Conservation (phyloP, 257 asterid species). For the Solanum pennellii region DNA sequence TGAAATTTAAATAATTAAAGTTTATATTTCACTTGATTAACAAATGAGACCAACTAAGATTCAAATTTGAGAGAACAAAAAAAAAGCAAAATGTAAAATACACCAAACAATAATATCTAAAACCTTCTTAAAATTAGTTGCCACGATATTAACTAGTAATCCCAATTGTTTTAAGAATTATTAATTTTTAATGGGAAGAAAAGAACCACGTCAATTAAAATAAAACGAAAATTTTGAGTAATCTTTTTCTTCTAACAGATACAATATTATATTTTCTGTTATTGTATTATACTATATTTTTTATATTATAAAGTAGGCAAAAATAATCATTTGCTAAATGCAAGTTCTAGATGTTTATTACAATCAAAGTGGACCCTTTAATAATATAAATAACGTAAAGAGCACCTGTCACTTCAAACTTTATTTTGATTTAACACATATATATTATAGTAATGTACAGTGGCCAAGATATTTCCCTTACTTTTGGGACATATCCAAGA, state of each 20-base stretch:
- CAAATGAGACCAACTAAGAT: no score
- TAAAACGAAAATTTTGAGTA: neutral
- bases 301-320: neutral
- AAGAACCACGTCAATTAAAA: neutral
- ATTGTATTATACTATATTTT: neutral
- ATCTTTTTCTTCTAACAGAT: neutral
- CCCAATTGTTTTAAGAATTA: neutral
- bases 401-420: neutral
- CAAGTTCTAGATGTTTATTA: constrained; percentile 6
- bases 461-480: neutral
- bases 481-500: neutral
- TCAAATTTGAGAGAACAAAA: no score
- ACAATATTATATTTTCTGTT: neutral
- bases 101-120: neutral
- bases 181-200: neutral
- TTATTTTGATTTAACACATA: neutral
- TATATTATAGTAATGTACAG: neutral
- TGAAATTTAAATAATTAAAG: no score
- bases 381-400: neutral
- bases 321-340: neutral
- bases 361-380: constrained; percentile 5
- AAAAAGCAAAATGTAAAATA: neutral
- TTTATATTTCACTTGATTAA: no score
- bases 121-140: neutral
- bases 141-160: neutral